Base-by-base conservation (phyloP, 345 rosid species). In the Carallia pectinifolia region DNA sequence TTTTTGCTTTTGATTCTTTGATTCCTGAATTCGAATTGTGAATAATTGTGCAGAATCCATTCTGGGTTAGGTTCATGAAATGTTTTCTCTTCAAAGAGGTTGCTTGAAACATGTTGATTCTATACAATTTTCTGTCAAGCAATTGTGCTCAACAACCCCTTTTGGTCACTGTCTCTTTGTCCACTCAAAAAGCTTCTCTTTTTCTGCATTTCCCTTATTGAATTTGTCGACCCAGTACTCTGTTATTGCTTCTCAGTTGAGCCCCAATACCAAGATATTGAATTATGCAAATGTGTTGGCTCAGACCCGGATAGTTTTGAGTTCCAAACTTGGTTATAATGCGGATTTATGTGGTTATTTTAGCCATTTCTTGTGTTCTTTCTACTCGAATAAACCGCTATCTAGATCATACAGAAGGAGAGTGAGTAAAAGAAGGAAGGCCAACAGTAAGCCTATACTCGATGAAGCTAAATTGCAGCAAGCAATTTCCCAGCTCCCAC, bases 371-470 rank as follows among this genome's bases (percentile, higher is more conserved):
- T 58, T 72, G 18, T 68, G 60, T 75, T 72, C 66, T 12, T 74
- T 61, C 53, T 85, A 83, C 81, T 87, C 97, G 29, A 85, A 89
- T 9, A 76, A 67, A 67, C 44, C 77, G 39, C 80, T 75, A 12
- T 80, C 94, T 1, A 87, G 94, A 68, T 83, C 93, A 2, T 86
- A 70, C 53, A 80, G 91, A 65, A 89, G 83, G 38, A 85, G 98
- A 53, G 71, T 29, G 52, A 87, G 80, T 78, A 89, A 86, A 77
- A 81, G 95, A 78, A 60, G 69, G 66, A 80, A 84, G 81, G 79
- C 86, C 5, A 66, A 36, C 15, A 68, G 58, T 27, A 85, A 81
- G 73, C 91, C 93, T 13, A 64, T 81, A 19, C 86, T 93, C 10
- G 78, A 93, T 16, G 83, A 86, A 81, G 71, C 79, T 12, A 82